Evolutionary conservation across 805 yeast genomes (phyloP), one percentile per base, ranked within the genome.

Genomic region (Lipomyces yamanashiensis): DNA sequence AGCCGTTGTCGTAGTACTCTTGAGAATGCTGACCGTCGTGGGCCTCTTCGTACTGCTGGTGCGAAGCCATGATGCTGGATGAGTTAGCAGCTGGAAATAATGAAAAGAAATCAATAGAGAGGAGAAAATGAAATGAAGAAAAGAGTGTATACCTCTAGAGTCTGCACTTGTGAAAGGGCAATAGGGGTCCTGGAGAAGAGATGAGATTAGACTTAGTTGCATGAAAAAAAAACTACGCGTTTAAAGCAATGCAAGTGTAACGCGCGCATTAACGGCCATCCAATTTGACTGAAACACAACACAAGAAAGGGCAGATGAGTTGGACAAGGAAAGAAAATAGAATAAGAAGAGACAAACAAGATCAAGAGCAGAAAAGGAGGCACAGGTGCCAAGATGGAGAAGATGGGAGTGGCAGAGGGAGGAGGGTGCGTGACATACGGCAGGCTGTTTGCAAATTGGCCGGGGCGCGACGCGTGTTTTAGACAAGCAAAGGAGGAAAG

Each of bases 1-100:
- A 67, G 34, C 59, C 72, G 39, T 71, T 74, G 61, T 73, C 69
- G 59, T 71, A 73, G 44, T 65, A 60, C 37, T 71, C 59, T 5
- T 55, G 69, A 56, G 64, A 67, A 41, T 71, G 70, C 21, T 67
- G 70, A 23, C 65, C 69, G 48, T 67, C 74, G 40, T 68, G 45
- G 28, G 62, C 66, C 58, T 71, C 68, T 43, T 68, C 70, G 58
- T 70, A 72, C 36, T 72, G 56, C 52, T 54, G 70, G 40, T 71
- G 71, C 40, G 66, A 70, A 44, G 66, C 55, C 66, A 62, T 62
- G 43, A 15, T 53, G 57, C 57, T 53, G 39, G 17, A 12, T 34
- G 45, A 52, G 45, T 19, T 17, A 50, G 54, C 37, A n/a, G n/a
- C 15, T 6, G 15, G 21, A 9, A 52, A 52, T 10, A 13, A 17